Evolutionary conservation across 208 protist species (phyloP).

Genomic region (Blechomonas ayalai): DNA sequence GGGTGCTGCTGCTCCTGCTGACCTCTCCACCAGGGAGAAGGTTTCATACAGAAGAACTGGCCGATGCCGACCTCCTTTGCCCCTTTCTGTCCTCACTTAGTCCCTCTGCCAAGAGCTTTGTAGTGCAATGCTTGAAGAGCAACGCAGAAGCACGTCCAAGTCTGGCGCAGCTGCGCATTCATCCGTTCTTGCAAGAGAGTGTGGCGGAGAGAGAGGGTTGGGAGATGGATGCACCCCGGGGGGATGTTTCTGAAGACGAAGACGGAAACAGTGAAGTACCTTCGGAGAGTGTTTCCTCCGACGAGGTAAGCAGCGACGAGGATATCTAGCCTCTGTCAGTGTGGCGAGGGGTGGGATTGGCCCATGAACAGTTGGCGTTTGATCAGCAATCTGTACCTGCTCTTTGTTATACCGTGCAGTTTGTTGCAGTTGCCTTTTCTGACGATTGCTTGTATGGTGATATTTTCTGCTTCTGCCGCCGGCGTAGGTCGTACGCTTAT

Average conservation of each 20-base stretch:
- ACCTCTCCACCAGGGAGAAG: slow-evolving; percentile 15
- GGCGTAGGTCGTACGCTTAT: no score
- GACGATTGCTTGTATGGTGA: background rate
- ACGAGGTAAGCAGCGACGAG: slow-evolving; percentile 5
- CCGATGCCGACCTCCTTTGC: slow-evolving; percentile 58
- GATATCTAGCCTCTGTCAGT: no score
- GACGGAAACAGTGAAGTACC: slow-evolving; percentile 3
- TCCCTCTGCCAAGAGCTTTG: slow-evolving; percentile 29
- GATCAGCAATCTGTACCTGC: background rate
- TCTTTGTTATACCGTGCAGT: background rate
- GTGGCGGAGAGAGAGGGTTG: background rate
- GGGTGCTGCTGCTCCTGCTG: slow-evolving; percentile 62
- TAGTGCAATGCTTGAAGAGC: slow-evolving; percentile 60
- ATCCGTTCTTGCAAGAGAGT: slow-evolving; percentile 36
- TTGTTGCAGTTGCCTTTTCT: background rate
- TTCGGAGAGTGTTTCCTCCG: slow-evolving; percentile 6
- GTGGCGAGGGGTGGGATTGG: no score
- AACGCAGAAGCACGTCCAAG: slow-evolving; percentile 37
- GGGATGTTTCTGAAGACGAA: slow-evolving; percentile 5
- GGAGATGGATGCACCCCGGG: background rate
- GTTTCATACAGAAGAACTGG: slow-evolving; percentile 50
- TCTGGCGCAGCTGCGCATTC: slow-evolving; percentile 33
- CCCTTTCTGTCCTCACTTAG: slow-evolving; percentile 33
- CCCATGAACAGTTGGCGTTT: no score
- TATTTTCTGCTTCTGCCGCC: slow-evolving; percentile 6